phyloP scores from a whole-genome alignment of 129 eudicot species.

The Helichrysum umbraculigerum region DNA sequence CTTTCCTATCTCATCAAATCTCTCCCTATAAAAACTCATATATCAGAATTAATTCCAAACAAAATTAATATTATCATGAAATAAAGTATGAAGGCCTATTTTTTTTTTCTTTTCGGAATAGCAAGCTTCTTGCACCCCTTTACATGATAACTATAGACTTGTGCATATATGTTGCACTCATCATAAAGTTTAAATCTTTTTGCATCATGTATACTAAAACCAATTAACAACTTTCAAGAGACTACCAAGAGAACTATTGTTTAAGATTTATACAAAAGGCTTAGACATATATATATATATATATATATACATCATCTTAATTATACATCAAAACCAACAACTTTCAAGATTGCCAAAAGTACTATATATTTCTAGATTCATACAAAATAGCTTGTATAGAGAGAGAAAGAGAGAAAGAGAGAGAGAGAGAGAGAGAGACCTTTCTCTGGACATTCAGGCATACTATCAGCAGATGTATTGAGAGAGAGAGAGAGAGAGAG shows the following conservation, averaged over 20 bases:
- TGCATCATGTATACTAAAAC: constrained; percentile 5
- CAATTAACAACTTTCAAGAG: constrained; percentile 7
- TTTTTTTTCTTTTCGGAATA: too few relatives aligned
- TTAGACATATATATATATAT: too few relatives aligned
- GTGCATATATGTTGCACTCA: neutral
- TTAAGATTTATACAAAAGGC: neutral
- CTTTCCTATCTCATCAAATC: constrained; percentile 61
- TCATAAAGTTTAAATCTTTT: neutral
- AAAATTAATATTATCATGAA: neutral
- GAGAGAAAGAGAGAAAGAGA: neutral
- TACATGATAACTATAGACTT: constrained; percentile 2
- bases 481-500: constrained; percentile 35
- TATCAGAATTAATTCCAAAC: neutral
- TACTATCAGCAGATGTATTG: constrained; percentile 37
- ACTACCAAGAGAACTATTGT: constrained; percentile 11
- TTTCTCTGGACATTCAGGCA: constrained; percentile 74
- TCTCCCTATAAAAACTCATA: constrained; percentile 38
- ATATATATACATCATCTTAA: too few relatives aligned
- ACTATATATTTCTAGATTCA: neutral
- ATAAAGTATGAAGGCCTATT: neutral
- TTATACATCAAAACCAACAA: neutral
- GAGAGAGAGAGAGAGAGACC: constrained; percentile 33
- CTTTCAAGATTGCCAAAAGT: neutral
- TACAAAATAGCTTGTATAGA: neutral
- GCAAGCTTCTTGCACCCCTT: constrained; percentile 3